A percentile compares a stretch with the other conserved stretches of the same genome.
These are phyloP conservation scores for Clitoria ternatea DNA, from an alignment of 306 rosid species.

Conservation along the genomic window DNA sequence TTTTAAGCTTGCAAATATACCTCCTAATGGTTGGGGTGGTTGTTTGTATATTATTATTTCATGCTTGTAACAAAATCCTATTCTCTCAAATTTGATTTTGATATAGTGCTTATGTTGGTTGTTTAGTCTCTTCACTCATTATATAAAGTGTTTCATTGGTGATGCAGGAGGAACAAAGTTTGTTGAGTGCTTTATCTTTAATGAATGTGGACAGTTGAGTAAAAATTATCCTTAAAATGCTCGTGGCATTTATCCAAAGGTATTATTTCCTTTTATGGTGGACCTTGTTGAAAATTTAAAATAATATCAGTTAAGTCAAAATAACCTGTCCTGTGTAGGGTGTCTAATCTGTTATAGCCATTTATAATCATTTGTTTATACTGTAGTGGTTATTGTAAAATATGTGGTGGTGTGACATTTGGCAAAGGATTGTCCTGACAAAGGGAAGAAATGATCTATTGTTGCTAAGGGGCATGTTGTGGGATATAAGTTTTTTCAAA, in stretches of 20 bases:
- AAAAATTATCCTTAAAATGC: slow-evolving; percentile 81
- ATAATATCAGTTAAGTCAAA: neutral
- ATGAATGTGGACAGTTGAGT: slow-evolving; percentile 81
- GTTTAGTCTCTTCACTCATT: neutral
- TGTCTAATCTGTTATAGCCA: slow-evolving; percentile 3
- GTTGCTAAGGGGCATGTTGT: slow-evolving; percentile 15
- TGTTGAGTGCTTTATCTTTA: slow-evolving; percentile 88
- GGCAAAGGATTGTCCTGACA: slow-evolving; percentile 88
- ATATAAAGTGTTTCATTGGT: slow-evolving; percentile 15
- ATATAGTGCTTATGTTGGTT: neutral
- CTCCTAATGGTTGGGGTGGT: neutral
- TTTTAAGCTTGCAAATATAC: neutral
- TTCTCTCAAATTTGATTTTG: neutral
- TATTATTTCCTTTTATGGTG: slow-evolving; percentile 7
- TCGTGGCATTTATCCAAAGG: slow-evolving; percentile 96
- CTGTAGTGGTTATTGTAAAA: slow-evolving; percentile 92
- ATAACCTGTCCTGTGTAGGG: neutral
- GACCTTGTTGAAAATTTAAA: too few species aligned
- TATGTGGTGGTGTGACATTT: slow-evolving; percentile 91
- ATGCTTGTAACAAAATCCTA: neutral
- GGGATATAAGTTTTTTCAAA: slow-evolving; percentile 35
- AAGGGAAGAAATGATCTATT: slow-evolving; percentile 37
- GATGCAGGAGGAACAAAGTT: slow-evolving; percentile 82
- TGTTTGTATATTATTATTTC: too few species aligned
- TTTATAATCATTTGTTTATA: slow-evolving; percentile 15